Evolutionary conservation across 78 protist species (phyloP).

Genomic region (Pelomyxa schiedti): DNA sequence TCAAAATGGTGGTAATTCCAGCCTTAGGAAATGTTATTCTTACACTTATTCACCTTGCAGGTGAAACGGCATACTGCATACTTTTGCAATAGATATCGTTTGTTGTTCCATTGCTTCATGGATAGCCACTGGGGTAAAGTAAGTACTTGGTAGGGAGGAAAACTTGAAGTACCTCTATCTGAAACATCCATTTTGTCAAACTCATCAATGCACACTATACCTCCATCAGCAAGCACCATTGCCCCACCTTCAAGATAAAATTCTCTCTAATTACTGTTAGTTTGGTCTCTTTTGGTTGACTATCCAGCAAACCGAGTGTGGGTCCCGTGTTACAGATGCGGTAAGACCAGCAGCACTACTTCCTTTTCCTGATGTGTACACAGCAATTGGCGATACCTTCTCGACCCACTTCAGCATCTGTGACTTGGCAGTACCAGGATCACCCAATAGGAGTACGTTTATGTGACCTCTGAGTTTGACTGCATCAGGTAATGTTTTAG

Average conservation of each 20-base stretch:
- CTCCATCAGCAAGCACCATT: slow-evolving; percentile 99
- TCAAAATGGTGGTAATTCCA: slow-evolving; percentile 98
- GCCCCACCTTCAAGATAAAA: slow-evolving; percentile 98
- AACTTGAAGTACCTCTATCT: no score
- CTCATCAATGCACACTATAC: slow-evolving; percentile 97
- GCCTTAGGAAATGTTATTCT: slow-evolving; percentile 75
- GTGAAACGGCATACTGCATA: slow-evolving; percentile 10
- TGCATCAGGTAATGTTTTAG: slow-evolving; percentile 82
- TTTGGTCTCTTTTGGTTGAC: background rate
- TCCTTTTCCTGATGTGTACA: slow-evolving; percentile 98
- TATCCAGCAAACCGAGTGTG: background rate
- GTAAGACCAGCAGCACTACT: slow-evolving; percentile 98
- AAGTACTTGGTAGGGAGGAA: no score
- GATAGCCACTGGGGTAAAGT: slow-evolving; percentile 94
- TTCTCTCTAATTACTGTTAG: slow-evolving; percentile 52
- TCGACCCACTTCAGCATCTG: slow-evolving; percentile 93
- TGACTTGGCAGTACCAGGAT: slow-evolving; percentile 98
- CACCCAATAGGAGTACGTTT: slow-evolving; percentile 99
- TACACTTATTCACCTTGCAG: background rate
- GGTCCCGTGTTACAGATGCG: slow-evolving; percentile 90
- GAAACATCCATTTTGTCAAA: slow-evolving; percentile 91
- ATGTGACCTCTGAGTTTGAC: slow-evolving; percentile 96
- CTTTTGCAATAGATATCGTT: slow-evolving; percentile 98
- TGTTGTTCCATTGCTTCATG: slow-evolving; percentile 99
- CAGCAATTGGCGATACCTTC: slow-evolving; percentile 87